Evolutionary conservation across 2,329 filamentous ascomycete genomes (phyloP).

Genomic region (Ascosphaera acerosa): DNA sequence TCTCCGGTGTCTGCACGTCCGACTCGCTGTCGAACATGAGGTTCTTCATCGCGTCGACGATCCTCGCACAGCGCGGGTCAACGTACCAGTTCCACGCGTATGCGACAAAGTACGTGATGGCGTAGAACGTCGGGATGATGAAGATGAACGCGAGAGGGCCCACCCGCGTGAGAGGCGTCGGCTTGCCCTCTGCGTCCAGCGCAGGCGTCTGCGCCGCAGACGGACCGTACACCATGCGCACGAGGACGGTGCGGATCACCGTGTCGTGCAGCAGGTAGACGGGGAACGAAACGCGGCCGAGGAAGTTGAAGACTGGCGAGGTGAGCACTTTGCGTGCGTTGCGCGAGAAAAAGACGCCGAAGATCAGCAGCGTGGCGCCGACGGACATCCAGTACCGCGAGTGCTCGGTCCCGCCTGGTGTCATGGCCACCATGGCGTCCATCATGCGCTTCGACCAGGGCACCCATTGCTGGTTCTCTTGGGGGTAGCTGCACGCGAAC

Average conservation of each 20-base stretch:
- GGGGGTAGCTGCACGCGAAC: slow-evolving; percentile 8
- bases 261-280: slow-evolving; percentile 11
- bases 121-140: slow-evolving; percentile 6
- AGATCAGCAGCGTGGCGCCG: slow-evolving; percentile 8
- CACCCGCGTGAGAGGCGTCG: slow-evolving; percentile 2
- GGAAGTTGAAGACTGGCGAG: slow-evolving; percentile 8
- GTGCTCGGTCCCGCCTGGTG: slow-evolving; percentile 7
- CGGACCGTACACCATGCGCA: slow-evolving; percentile 8
- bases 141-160: slow-evolving; percentile 4
- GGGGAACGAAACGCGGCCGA: slow-evolving; percentile 10
- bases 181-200: slow-evolving; percentile 5
- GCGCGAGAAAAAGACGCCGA: slow-evolving; percentile 9
- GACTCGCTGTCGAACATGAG: slow-evolving; percentile 6
- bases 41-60: slow-evolving; percentile 5
- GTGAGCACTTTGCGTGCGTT: slow-evolving; percentile 7
- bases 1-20: slow-evolving; percentile 4
- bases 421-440: slow-evolving; percentile 4
- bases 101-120: slow-evolving; percentile 4
- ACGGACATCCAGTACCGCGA: slow-evolving; percentile 8
- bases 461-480: slow-evolving; percentile 7
- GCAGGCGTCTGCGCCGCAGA: slow-evolving; percentile 2
- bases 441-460: slow-evolving; percentile 8
- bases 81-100: slow-evolving; percentile 6
- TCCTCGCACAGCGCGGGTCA: slow-evolving; percentile 5
- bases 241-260: slow-evolving; percentile 9